Conservation (phyloP, 2,329 filamentous ascomycete genomes). For the Dothistroma septosporum region DNA sequence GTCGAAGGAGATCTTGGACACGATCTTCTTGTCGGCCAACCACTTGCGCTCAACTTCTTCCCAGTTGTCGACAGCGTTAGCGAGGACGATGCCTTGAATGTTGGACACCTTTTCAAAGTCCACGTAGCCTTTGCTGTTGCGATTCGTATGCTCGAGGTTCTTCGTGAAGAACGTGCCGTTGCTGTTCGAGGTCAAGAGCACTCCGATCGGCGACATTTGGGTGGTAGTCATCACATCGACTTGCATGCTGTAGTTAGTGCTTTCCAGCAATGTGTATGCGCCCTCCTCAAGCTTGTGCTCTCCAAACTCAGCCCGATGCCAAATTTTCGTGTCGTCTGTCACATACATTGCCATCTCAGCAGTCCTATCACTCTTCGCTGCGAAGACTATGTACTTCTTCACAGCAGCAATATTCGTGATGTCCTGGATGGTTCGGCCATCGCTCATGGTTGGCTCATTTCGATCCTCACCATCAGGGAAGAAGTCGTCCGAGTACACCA, state of each 20-base stretch:
- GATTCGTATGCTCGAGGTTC: constrained; percentile 89
- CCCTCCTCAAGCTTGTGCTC: constrained; percentile 79
- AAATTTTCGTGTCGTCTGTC: constrained; percentile 74
- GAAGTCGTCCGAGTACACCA: constrained; percentile 78
- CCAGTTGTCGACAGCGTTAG: constrained; percentile 86
- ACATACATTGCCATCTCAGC: constrained; percentile 91
- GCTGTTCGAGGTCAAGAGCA: constrained; percentile 91
- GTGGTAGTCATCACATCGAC: constrained; percentile 77
- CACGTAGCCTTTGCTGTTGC: constrained; percentile 68
- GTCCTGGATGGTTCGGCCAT: constrained; percentile 69
- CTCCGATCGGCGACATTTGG: constrained; percentile 62
- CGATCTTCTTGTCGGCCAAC: constrained; percentile 57
- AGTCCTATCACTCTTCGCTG: constrained; percentile 71
- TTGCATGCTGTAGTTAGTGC: constrained; percentile 96
- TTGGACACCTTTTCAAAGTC: constrained; percentile 93
- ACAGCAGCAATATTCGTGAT: constrained; percentile 77
- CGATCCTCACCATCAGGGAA: constrained; percentile 55
- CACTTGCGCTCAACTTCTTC: constrained; percentile 63
- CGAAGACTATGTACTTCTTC: constrained; percentile 82
- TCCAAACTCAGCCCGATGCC: constrained; percentile 88
- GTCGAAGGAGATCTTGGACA: constrained; percentile 86
- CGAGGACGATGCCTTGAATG: constrained; percentile 86
- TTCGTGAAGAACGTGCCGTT: constrained; percentile 94
- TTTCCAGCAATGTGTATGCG: constrained; percentile 90
- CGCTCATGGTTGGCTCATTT: constrained; percentile 71